These are phyloP conservation scores for Nissolia schottii DNA, from an alignment of 306 rosid genomes.

Conservation along the genomic window DNA sequence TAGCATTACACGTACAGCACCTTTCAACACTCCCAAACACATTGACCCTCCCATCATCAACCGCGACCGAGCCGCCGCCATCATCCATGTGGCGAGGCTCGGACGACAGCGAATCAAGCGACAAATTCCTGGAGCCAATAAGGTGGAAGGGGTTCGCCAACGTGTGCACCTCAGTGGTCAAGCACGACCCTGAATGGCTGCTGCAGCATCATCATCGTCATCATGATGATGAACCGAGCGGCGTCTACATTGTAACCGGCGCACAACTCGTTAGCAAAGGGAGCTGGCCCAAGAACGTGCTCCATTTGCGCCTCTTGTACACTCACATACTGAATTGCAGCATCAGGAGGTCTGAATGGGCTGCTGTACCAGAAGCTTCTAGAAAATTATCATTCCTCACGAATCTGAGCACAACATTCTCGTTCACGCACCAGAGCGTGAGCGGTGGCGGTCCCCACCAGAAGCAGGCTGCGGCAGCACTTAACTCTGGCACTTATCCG, in stretches of 20 bases:
- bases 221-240: constrained; percentile 41
- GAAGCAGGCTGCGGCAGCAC: constrained; percentile 55
- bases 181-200: constrained; percentile 71
- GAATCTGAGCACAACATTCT: constrained; percentile 68
- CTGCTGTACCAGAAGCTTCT: constrained; percentile 51
- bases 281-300: constrained; percentile 68
- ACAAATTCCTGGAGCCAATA: constrained; percentile 57
- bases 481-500: constrained; percentile 71
- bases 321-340: constrained; percentile 55
- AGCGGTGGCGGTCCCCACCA: constrained; percentile 34
- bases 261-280: constrained; percentile 76
- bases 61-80: constrained; percentile 24
- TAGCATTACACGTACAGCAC: constrained; percentile 67
- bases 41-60: constrained; percentile 40
- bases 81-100: constrained; percentile 63
- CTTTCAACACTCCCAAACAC: constrained; percentile 69
- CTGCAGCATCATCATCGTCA: no score
- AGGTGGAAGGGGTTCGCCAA: constrained; percentile 74
- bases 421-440: constrained; percentile 58
- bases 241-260: constrained; percentile 74
- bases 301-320: constrained; percentile 64
- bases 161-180: constrained; percentile 62
- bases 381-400: constrained; percentile 63
- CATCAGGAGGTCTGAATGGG: constrained; percentile 64
- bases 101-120: constrained; percentile 42